phyloP scores from a whole-genome alignment of 352 stramenopile genomes.

The Phytophthora cactorum region DNA sequence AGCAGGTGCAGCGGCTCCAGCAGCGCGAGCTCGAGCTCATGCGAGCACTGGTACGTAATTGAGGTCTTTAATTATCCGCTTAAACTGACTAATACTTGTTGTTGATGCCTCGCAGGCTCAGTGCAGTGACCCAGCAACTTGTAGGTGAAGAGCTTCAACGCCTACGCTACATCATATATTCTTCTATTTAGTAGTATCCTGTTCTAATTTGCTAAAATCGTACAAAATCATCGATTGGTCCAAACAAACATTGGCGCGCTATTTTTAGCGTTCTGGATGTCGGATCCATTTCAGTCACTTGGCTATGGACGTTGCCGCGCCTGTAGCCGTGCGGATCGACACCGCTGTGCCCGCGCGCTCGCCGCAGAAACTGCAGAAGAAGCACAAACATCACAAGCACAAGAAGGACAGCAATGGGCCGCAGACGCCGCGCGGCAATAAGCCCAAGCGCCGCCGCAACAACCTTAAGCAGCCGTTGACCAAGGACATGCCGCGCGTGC shows the following conservation, averaged over 20 bases:
- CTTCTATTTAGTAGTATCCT: background rate
- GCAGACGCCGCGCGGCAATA: slow-evolving; percentile 9
- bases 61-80: background rate
- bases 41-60: slow-evolving; percentile 1
- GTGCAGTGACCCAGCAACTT: background rate
- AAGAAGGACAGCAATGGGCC: slow-evolving; percentile 11
- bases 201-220: slow-evolving; percentile 4
- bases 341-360: slow-evolving; percentile 5
- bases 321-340: slow-evolving; percentile 7
- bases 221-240: slow-evolving; percentile 3
- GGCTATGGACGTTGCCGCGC: slow-evolving; percentile 11
- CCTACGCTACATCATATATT: background rate
- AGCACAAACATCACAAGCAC: slow-evolving; percentile 7
- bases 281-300: slow-evolving; percentile 7
- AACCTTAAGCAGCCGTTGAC: slow-evolving; percentile 55
- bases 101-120: background rate
- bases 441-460: slow-evolving; percentile 38
- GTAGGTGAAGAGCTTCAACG: background rate
- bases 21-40: slow-evolving; percentile 24
- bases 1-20: slow-evolving; percentile 25
- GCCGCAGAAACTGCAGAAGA: slow-evolving; percentile 10
- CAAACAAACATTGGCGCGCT: slow-evolving; percentile 6
- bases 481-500: slow-evolving; percentile 58
- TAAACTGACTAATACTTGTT: background rate
- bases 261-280: slow-evolving; percentile 2